Percentiles rank a stretch among this genome's conserved stretches.
phyloP scores from a whole-genome alignment of 768 basidiomycete species.

The Naganishia friedmannii region DNA sequence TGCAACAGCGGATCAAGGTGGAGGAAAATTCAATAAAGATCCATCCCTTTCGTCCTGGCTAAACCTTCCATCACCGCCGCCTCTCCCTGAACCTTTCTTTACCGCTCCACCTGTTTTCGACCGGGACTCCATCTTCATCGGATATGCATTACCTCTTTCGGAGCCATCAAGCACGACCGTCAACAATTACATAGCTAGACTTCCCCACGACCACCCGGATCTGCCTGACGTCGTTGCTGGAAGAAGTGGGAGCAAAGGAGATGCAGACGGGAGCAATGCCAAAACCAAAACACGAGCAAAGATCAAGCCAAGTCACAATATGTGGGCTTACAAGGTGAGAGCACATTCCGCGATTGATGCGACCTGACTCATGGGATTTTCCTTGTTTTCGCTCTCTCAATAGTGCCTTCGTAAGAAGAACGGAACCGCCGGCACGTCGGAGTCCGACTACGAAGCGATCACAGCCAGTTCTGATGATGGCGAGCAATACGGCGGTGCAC shows the following conservation, averaged over 20 bases:
- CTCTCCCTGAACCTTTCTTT: conserved; percentile 20
- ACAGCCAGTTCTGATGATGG: conserved; percentile 26
- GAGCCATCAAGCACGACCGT: conserved; percentile 16
- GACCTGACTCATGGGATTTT: not conserved
- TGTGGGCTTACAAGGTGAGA: conserved; percentile 33
- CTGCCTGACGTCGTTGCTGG: conserved; percentile 33
- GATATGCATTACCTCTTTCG: conserved; percentile 31
- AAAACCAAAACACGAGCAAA: conserved; percentile 10
- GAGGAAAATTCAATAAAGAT: not conserved
- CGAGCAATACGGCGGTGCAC: conserved; percentile 27
- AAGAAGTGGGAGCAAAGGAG: not conserved
- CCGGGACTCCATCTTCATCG: conserved; percentile 28
- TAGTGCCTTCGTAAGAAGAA: conserved; percentile 14
- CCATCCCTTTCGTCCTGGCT: conserved; percentile 31
- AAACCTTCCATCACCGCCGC: conserved; percentile 23
- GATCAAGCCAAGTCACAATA: conserved; percentile 32
- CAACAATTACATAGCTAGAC: conserved; percentile 15
- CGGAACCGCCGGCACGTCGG: conserved; percentile 20
- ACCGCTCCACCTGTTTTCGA: conserved; percentile 28
- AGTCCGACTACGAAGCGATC: conserved; percentile 26
- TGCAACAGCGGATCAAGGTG: not conserved
- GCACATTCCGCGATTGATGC: not conserved
- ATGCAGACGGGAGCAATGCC: not conserved
- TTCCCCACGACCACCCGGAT: conserved; percentile 26
- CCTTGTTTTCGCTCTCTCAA: not conserved